phyloP scores from a whole-genome alignment of 2,329 filamentous ascomycete genomes.

The Venturia carpophila region DNA sequence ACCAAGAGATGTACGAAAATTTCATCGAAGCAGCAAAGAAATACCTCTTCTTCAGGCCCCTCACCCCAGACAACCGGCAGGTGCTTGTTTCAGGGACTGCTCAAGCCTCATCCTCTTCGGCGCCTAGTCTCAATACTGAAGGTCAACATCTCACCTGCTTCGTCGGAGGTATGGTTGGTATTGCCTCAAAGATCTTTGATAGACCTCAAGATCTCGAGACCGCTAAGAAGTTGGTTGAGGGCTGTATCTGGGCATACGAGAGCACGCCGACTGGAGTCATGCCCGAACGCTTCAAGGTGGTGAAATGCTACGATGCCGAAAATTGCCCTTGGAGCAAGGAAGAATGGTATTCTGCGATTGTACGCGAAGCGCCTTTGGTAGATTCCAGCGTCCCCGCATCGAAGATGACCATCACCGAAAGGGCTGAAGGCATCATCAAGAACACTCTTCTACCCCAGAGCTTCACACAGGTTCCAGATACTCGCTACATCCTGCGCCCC shows the following conservation, averaged over 20 bases:
- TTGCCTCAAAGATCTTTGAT: slow-evolving; percentile 46
- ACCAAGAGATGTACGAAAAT: slow-evolving; percentile 62
- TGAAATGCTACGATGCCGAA: slow-evolving; percentile 36
- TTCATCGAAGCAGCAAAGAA: slow-evolving; percentile 61
- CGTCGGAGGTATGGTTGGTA: slow-evolving; percentile 47
- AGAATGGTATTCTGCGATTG: slow-evolving; percentile 33
- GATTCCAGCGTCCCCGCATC: slow-evolving; percentile 4
- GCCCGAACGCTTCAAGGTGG: slow-evolving; percentile 42
- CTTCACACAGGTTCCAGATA: slow-evolving; percentile 37
- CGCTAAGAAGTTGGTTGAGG: slow-evolving; percentile 44
- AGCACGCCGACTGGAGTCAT: slow-evolving; percentile 44
- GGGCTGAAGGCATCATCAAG: slow-evolving; percentile 10
- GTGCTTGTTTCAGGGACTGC: slow-evolving; percentile 64
- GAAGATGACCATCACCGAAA: slow-evolving; percentile 12
- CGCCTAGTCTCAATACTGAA: slow-evolving; percentile 36
- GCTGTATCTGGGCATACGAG: slow-evolving; percentile 50
- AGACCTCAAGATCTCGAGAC: slow-evolving; percentile 42
- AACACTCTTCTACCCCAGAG: slow-evolving; percentile 33
- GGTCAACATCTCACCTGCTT: slow-evolving; percentile 48
- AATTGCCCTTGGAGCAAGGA: slow-evolving; percentile 38
- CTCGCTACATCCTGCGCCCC: slow-evolving; percentile 42
- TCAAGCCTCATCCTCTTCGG: slow-evolving; percentile 33
- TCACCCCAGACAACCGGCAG: slow-evolving; percentile 58
- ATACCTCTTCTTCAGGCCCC: slow-evolving; percentile 69
- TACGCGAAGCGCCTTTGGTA: slow-evolving; percentile 19